phyloP scores from a whole-genome alignment of 179 eudicot species.

The Beta corolliflora region DNA sequence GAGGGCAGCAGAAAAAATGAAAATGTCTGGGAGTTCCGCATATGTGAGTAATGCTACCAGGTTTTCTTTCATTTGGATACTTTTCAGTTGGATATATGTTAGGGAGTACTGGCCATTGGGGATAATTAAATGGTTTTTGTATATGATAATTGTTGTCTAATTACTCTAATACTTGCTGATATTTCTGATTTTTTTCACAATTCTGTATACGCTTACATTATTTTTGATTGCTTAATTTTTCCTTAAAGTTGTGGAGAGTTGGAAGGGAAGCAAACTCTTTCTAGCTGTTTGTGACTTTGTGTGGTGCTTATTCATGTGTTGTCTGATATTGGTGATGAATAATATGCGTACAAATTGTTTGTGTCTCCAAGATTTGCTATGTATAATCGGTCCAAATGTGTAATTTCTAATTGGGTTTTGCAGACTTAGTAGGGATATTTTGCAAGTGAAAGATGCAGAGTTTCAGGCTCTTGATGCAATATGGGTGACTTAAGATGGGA shows the following conservation, averaged over 20 bases:
- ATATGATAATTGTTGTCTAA: not conserved
- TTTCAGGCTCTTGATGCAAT: not conserved
- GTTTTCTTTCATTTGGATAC: not conserved
- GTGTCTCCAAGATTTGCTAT: not conserved
- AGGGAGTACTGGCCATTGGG: too few species aligned
- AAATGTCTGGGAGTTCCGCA: slow-evolving; percentile 43
- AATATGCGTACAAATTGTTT: not conserved
- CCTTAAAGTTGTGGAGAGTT: not conserved
- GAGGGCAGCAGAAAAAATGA: slow-evolving; percentile 75
- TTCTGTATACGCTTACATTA: not conserved
- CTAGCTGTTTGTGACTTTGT: not conserved
- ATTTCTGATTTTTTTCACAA: not conserved
- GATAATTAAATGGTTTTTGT: not conserved
- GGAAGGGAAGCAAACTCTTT: not conserved
- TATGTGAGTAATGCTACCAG: slow-evolving; percentile 48
- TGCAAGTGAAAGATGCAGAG: not conserved
- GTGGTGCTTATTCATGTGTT: not conserved
- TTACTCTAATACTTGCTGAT: not conserved
- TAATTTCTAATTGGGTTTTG: not conserved
- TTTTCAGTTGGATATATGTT: not conserved
- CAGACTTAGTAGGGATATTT: too few species aligned
- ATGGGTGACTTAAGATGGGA: not conserved
- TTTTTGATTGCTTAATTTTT: not conserved
- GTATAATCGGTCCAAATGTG: not conserved
- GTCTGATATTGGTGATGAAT: not conserved